Base-by-base conservation (phyloP, 257 asterid species). In the Lantana camara region DNA sequence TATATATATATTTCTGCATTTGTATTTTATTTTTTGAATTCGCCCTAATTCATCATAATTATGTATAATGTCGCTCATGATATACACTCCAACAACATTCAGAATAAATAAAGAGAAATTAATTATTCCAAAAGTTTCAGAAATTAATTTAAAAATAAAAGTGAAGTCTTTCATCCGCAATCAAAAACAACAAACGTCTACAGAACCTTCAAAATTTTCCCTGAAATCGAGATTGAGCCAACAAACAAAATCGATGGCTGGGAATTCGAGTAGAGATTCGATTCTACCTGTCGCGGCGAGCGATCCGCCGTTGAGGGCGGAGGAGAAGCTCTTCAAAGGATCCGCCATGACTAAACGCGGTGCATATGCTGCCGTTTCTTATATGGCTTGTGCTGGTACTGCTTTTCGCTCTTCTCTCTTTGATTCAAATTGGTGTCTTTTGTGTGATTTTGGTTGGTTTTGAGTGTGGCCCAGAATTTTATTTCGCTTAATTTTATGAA, bases 341-440 rank as follows among this genome's bases (percentile, higher is more conserved):
- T 93, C 99, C 52, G 78, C 84, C 58, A 93, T 93, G 97, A 83
- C 95, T 47, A 84, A 85, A 55, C 95, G 97, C 64, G 97, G 99
- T 20, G 95, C 89, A 40, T 86, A 82, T 57, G 97, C 99, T 65
- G 95, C 99, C 68, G 61, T 87, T 60, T 87, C 96, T 73, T 93
- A 90, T 60, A 93, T 93, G 99, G 35, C 80, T 49, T 93, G 97
- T 54, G 99, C 99, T 62, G 97, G 99, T 93, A 79, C 14, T 19
- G 27, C 29, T 5, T 6, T 9, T 45, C 12, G 21, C 16, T 4
- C 5, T 30, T 14, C 19, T 14, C 5, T 70, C 41, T 70, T 42
- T 53, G 9, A 30, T 20, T 14, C 7, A 41, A 53, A 32, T 17
- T 53, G 47, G 15, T 60, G 13, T 29, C 4, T 41, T 23, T 45